phyloP scores from a whole-genome alignment of 495 filamentous ascomycete species.

The Zalerion maritima region DNA sequence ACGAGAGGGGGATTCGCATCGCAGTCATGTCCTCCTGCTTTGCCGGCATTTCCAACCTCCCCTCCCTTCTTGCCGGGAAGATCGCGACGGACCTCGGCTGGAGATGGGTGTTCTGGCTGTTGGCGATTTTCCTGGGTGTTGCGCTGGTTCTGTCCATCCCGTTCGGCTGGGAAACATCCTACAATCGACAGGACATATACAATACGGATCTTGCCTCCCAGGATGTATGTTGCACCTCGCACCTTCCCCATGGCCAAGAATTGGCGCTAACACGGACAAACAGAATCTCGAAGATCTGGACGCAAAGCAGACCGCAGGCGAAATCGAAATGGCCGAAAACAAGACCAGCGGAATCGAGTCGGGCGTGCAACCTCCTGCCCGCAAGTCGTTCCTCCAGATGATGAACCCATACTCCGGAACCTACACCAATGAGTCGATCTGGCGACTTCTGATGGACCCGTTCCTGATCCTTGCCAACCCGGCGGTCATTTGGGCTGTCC shows the following conservation, averaged over 20 bases:
- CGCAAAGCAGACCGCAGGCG: constrained; percentile 14
- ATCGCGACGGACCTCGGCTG: constrained; percentile 24
- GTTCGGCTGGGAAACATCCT: constrained; percentile 15
- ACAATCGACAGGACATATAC: constrained; percentile 16
- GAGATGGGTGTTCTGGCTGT: constrained; percentile 15
- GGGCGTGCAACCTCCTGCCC: constrained; percentile 1
- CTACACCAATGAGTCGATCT: constrained; percentile 30
- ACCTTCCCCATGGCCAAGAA: background rate
- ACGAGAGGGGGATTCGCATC: constrained; percentile 49
- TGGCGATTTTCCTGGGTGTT: constrained; percentile 12
- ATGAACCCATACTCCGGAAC: constrained; percentile 19
- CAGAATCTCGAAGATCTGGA: constrained; percentile 8
- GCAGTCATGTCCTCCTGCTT: constrained; percentile 45
- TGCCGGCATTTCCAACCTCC: constrained; percentile 36
- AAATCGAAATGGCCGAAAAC: constrained; percentile 10
- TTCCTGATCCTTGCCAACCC: constrained; percentile 39
- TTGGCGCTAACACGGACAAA: constrained; percentile 12
- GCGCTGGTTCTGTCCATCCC: constrained; percentile 13
- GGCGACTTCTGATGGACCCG: constrained; percentile 36
- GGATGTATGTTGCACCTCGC: background rate
- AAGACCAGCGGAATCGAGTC: constrained; percentile 4
- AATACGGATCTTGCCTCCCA: constrained; percentile 13
- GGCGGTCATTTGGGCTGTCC: constrained; percentile 37
- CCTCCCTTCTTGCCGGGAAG: constrained; percentile 35
- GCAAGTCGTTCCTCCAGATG: constrained; percentile 12